A percentile compares a stretch with the other conserved stretches of the same genome.
These are phyloP conservation scores for Blastobotrys raffinosifermentans DNA, from an alignment of 1,139 yeast species.

Conservation along the genomic window DNA sequence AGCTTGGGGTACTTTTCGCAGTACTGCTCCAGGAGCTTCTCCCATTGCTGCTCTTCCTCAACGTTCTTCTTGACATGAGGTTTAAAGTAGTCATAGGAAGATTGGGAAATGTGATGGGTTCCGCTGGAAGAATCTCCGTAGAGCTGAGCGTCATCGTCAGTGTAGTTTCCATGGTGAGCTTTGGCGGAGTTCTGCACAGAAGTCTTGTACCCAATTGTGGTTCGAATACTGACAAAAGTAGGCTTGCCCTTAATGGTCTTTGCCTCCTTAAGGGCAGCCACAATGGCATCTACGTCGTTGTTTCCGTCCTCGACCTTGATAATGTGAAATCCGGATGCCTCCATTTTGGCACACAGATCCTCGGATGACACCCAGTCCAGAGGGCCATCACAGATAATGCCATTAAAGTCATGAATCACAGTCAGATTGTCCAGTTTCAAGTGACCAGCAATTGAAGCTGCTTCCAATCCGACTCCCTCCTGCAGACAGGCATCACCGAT, in stretches of 20 bases:
- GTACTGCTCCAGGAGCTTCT: constrained; percentile 50
- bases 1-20: constrained; percentile 58
- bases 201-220: constrained; percentile 34
- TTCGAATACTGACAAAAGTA: constrained; percentile 32
- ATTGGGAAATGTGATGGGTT: constrained; percentile 64
- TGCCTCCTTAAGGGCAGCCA: constrained; percentile 27
- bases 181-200: constrained; percentile 27
- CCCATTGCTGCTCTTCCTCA: constrained; percentile 62
- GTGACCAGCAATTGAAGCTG: constrained; percentile 38
- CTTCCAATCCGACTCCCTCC: constrained; percentile 37
- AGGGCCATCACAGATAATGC: constrained; percentile 36
- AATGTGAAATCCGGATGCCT: constrained; percentile 21
- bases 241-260: constrained; percentile 29
- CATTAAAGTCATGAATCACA: constrained; percentile 36
- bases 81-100: constrained; percentile 62
- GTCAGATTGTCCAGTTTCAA: constrained; percentile 33
- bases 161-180: constrained; percentile 54
- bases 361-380: constrained; percentile 32
- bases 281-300: constrained; percentile 20
- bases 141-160: constrained; percentile 73
- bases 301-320: constrained; percentile 10
- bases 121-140: constrained; percentile 77
- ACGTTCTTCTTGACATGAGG: constrained; percentile 50
- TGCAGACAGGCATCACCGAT: constrained; percentile 40
- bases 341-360: constrained; percentile 30